phyloP scores from a whole-genome alignment of 345 rosid genomes.

The Gossypium longicalyx region DNA sequence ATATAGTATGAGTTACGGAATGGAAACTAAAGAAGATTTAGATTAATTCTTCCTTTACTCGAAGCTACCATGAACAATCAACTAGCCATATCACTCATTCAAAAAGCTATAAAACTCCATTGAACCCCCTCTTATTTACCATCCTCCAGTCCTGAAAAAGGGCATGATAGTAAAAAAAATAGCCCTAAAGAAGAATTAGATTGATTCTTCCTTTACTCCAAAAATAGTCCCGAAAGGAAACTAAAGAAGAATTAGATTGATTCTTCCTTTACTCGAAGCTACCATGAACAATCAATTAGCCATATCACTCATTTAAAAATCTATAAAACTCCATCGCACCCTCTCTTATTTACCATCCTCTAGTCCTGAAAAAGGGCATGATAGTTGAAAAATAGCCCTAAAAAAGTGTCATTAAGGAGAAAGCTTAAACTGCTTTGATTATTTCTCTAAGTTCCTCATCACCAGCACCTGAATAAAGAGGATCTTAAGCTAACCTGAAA shows the following conservation, averaged over 20 bases:
- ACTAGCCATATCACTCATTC: neutral
- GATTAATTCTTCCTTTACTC: too few relatives aligned
- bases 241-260: neutral
- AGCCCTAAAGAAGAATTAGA: too few relatives aligned
- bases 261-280: neutral
- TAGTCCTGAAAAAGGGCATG: neutral
- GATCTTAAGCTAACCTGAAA: too few relatives aligned
- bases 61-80: neutral
- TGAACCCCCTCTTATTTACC: neutral
- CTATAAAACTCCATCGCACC: neutral
- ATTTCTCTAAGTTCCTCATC: neutral
- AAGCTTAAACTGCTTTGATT: neutral
- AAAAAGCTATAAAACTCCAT: neutral
- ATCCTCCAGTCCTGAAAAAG: too few relatives aligned
- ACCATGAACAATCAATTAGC: neutral
- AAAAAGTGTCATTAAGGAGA: neutral
- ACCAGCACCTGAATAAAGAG: neutral
- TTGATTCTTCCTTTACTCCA: too few relatives aligned
- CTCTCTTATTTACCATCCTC: neutral
- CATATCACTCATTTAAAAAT: neutral
- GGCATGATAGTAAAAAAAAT: too few relatives aligned
- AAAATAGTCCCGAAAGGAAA: neutral
- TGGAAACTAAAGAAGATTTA: neutral
- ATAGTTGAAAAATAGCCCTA: neutral
- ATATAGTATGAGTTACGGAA: neutral